Conservation (phyloP, 75 land plant species). For the Picea glauca region DNA sequence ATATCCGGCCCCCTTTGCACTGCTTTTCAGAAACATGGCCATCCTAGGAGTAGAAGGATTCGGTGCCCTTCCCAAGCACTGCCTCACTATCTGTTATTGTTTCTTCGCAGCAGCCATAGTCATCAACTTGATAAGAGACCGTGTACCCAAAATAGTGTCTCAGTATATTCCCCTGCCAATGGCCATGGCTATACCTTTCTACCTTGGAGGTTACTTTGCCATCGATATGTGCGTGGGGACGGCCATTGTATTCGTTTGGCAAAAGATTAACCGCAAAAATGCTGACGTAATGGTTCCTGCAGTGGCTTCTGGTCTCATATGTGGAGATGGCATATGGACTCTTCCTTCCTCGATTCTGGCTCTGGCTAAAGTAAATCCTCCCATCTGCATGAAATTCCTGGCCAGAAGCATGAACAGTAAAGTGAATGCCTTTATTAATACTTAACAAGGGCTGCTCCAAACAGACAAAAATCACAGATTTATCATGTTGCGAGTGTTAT, state of each 20-base stretch:
- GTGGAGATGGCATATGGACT: constrained; percentile 65
- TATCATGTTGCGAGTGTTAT: too few relatives aligned
- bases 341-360: constrained; percentile 52
- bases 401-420: not conserved
- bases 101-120: constrained; percentile 31
- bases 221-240: constrained; percentile 68
- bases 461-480: too few relatives aligned
- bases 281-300: constrained; percentile 36
- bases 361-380: constrained; percentile 39
- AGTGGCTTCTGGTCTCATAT: constrained; percentile 53
- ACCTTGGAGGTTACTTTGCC: constrained; percentile 56
- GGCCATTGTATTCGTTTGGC: constrained; percentile 35
- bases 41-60: constrained; percentile 54
- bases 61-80: constrained; percentile 41
- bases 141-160: not conserved
- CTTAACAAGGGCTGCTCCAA: too few relatives aligned
- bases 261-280: constrained; percentile 27
- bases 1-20: constrained; percentile 42
- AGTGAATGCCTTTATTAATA: too few relatives aligned
- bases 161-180: constrained; percentile 44
- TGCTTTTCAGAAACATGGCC: constrained; percentile 43
- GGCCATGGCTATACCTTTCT: constrained; percentile 73
- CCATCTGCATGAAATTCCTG: constrained; percentile 59
- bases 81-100: constrained; percentile 38
- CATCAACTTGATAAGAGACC: constrained; percentile 25